Percentiles rank a stretch among this genome's conserved stretches.
phyloP scores from a whole-genome alignment of 177 flowering plant genomes.

The Vitis hybrid region DNA sequence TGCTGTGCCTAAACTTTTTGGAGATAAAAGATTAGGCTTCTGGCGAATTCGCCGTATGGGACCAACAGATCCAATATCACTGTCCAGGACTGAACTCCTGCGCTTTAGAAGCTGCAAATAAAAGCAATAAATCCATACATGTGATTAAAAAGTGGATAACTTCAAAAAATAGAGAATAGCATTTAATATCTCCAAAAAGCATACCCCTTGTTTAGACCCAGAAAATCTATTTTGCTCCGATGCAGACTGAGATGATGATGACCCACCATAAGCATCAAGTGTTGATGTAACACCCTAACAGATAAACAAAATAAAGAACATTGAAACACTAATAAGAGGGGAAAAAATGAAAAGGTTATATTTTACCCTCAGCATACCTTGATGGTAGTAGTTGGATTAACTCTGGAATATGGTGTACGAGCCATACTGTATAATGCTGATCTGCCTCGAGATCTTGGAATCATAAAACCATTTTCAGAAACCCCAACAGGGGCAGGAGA shows the following conservation, averaged over 20 bases:
- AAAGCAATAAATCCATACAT: slow-evolving; percentile 1
- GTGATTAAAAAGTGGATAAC: background rate
- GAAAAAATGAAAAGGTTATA: background rate
- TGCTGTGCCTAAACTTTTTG: slow-evolving; percentile 29
- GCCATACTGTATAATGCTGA: slow-evolving; percentile 85
- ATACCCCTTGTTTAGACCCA: slow-evolving; percentile 49
- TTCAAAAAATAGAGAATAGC: background rate
- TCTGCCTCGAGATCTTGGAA: slow-evolving; percentile 74
- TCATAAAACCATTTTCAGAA: slow-evolving; percentile 50
- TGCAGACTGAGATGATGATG: slow-evolving; percentile 42
- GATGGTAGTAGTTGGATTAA: slow-evolving; percentile 22
- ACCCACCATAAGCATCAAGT: slow-evolving; percentile 32
- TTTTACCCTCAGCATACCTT: slow-evolving; percentile 37
- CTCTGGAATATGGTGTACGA: slow-evolving; percentile 84
- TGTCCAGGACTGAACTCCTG: slow-evolving; percentile 67
- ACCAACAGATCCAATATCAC: slow-evolving; percentile 75
- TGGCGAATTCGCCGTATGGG: slow-evolving; percentile 88
- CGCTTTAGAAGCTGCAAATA: slow-evolving; percentile 66
- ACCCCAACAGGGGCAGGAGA: slow-evolving; percentile 27
- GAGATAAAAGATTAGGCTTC: slow-evolving; percentile 55
- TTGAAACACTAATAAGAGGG: background rate
- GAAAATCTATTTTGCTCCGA: slow-evolving; percentile 30
- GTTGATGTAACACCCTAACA: slow-evolving; percentile 28
- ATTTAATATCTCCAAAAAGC: background rate
- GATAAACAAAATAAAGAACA: background rate